Evolutionary conservation across 805 yeast genomes (phyloP).

Genomic region (Starmerella asiatica): DNA sequence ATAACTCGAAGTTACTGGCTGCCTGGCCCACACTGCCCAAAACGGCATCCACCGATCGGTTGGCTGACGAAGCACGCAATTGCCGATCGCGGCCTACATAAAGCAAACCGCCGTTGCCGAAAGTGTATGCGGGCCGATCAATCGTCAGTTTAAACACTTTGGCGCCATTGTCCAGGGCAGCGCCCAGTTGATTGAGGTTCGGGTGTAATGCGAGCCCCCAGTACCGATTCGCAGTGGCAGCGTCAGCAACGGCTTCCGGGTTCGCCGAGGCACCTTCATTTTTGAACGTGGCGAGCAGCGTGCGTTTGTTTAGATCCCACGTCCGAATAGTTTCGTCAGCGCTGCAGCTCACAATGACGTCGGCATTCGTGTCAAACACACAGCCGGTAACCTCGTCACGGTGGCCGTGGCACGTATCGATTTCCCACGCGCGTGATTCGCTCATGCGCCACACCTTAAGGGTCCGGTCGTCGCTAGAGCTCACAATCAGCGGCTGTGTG

Average conservation of each 20-base stretch:
- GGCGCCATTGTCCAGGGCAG: constrained; percentile 94
- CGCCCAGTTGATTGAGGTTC: constrained; percentile 78
- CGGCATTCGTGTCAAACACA: constrained; percentile 86
- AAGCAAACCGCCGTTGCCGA: constrained; percentile 44
- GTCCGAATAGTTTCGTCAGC: constrained; percentile 93
- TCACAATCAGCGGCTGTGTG: constrained; percentile 81
- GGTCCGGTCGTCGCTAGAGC: constrained; percentile 92
- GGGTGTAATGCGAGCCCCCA: constrained; percentile 91
- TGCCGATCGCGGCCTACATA: constrained; percentile 71
- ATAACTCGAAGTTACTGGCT: background rate
- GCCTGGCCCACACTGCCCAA: constrained; percentile 39
- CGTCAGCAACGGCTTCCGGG: background rate
- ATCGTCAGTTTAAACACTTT: constrained; percentile 96
- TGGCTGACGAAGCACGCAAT: constrained; percentile 37
- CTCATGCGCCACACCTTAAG: constrained; percentile 96
- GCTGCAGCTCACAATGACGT: constrained; percentile 79
- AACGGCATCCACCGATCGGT: constrained; percentile 36
- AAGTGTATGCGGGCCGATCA: constrained; percentile 84
- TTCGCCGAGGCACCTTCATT: constrained; percentile 54
- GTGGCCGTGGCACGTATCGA: constrained; percentile 96
- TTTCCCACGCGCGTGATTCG: constrained; percentile 97
- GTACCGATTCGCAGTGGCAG: constrained; percentile 29
- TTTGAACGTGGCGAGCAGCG: constrained; percentile 85
- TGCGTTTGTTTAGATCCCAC: constrained; percentile 91
- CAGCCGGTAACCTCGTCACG: constrained; percentile 83